phyloP scores from a whole-genome alignment of 164 flowering plant genomes.

The Dillenia turbinata region DNA sequence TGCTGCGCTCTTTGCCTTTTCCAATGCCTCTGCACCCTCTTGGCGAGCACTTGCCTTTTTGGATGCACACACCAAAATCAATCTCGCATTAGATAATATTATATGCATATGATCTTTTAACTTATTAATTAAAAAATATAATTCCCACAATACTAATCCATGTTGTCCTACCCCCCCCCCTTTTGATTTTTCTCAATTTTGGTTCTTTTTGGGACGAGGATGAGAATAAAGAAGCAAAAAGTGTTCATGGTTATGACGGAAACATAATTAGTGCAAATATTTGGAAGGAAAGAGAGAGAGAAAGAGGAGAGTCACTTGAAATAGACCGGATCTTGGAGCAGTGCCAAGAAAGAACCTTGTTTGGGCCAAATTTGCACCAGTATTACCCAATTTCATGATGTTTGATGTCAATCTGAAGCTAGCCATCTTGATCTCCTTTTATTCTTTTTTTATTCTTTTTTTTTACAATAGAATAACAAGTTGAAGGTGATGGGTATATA shows the following conservation, averaged over 20 bases:
- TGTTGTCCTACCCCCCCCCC: not conserved
- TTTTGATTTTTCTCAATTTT: no score
- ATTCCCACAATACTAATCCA: not conserved
- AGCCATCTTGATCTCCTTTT: conserved; percentile 18
- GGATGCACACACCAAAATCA: not conserved
- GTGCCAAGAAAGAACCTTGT: conserved; percentile 13
- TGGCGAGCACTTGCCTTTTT: conserved; percentile 15
- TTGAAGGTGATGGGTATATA: no score
- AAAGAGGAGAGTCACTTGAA: conserved; percentile 22
- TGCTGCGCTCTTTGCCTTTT: not conserved
- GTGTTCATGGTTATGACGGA: no score
- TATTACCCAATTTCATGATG: conserved; percentile 3
- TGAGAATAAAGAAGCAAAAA: no score
- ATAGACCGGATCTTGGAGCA: conserved; percentile 9
- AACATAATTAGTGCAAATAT: no score
- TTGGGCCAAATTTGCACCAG: conserved; percentile 5
- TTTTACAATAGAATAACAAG: no score
- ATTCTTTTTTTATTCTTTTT: not conserved
- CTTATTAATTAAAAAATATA: not conserved
- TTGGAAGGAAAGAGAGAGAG: no score
- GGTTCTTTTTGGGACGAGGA: no score
- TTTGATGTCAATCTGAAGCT: conserved; percentile 10
- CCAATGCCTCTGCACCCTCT: conserved; percentile 6
- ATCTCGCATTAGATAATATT: not conserved
- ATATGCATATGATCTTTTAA: not conserved